Percentiles rank a stretch among this genome's conserved stretches.
Evolutionary conservation across 352 stramenopile genomes (phyloP).

Genomic region (Vaucheria bursata): DNA sequence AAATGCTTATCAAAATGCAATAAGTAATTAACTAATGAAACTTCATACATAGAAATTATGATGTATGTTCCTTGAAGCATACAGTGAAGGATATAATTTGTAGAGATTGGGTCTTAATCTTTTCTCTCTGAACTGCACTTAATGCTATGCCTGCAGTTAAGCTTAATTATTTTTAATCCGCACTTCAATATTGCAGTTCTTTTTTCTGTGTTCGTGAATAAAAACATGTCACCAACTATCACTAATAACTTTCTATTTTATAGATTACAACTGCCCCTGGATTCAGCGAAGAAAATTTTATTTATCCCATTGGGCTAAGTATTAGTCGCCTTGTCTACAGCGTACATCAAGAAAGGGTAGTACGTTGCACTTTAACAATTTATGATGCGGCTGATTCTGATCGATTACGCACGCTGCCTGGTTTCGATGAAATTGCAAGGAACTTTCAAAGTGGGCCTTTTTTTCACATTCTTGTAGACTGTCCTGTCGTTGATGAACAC

Average conservation of each 20-base stretch:
- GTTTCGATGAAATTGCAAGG: background rate
- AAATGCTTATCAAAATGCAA: background rate
- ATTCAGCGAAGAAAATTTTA: background rate
- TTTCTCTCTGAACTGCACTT: background rate
- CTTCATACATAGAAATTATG: background rate
- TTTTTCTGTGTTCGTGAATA: too few species aligned
- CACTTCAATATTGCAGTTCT: too few species aligned
- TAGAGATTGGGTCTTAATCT: background rate
- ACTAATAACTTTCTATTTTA: background rate
- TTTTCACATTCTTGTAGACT: slow-evolving; percentile 4
- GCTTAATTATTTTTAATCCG: background rate
- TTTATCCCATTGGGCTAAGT: background rate
- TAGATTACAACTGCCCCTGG: background rate
- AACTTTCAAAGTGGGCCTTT: background rate
- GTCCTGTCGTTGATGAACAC: background rate
- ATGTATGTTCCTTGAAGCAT: background rate
- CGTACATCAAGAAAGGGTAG: background rate
- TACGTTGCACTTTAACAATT: background rate
- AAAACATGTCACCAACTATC: background rate
- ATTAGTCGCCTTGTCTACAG: background rate
- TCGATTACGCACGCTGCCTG: background rate
- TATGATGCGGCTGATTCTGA: background rate
- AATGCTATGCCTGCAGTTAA: background rate
- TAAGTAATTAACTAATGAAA: background rate
- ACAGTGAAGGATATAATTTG: background rate